A percentile compares a stretch with the other conserved stretches of the same genome.
These are phyloP conservation scores for Pholiota conissans DNA, from an alignment of 768 basidiomycete genomes.

Conservation along the genomic window DNA sequence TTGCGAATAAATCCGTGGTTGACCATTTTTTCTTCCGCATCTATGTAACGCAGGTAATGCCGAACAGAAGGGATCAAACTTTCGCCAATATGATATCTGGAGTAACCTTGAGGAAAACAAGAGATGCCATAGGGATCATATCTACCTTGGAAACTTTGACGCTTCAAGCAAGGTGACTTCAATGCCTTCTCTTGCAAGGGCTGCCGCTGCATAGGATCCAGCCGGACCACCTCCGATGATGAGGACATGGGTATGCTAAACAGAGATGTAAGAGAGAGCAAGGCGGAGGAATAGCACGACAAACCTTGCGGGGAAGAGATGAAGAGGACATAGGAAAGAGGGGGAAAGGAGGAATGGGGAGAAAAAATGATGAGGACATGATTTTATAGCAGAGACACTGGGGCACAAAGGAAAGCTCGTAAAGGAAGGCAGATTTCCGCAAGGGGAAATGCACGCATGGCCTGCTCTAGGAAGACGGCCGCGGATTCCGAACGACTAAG, in stretches of 20 bases:
- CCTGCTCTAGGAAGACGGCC: constrained; percentile 14
- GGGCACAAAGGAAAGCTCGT: constrained; percentile 20
- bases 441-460: constrained; percentile 19
- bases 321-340: constrained; percentile 24
- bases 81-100: constrained; percentile 60
- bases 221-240: constrained; percentile 56
- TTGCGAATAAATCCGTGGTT: constrained; percentile 52
- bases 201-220: constrained; percentile 56
- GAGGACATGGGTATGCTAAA: constrained; percentile 43
- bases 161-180: constrained; percentile 54
- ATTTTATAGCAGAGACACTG: constrained; percentile 22
- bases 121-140: neutral
- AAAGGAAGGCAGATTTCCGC: constrained; percentile 33
- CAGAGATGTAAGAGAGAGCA: constrained; percentile 3
- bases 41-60: constrained; percentile 61
- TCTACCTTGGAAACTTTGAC: constrained; percentile 52
- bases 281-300: constrained; percentile 1
- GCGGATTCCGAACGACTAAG: constrained; percentile 20
- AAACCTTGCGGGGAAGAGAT: constrained; percentile 31
- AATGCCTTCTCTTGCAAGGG: constrained; percentile 55
- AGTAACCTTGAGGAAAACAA: neutral
- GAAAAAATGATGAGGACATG: constrained; percentile 15
- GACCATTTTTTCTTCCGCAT: constrained; percentile 50
- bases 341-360: constrained; percentile 12
- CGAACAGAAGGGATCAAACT: constrained; percentile 60